Conservation (phyloP, 257 asterid species). For the Nicotiana attenuata region DNA sequence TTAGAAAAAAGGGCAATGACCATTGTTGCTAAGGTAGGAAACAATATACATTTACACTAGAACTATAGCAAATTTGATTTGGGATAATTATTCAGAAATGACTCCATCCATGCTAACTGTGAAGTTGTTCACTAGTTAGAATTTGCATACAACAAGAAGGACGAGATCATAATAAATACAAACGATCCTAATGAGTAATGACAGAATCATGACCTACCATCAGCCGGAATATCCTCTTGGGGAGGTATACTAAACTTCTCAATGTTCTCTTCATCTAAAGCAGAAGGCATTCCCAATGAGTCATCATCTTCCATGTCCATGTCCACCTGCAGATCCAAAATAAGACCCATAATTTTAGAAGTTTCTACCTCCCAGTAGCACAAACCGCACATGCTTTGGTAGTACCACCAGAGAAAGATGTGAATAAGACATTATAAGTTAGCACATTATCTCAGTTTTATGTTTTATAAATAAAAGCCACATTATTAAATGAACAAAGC, state of each 20-base stretch:
- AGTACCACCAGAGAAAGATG: not conserved
- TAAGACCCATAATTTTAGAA: not conserved
- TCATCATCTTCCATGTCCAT: constrained; percentile 90
- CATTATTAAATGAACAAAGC: not conserved
- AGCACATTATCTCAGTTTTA: not conserved
- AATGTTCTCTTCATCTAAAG: constrained; percentile 33
- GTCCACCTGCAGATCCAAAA: constrained; percentile 57
- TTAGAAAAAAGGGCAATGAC: not conserved
- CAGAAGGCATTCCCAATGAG: constrained; percentile 28
- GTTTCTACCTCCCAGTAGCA: not conserved
- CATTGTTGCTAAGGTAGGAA: not conserved
- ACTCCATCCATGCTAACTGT: not conserved
- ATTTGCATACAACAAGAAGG: not conserved
- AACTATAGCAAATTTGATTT: not conserved
- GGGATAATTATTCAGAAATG: not conserved
- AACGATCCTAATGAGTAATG: not conserved
- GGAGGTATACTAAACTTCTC: constrained; percentile 31
- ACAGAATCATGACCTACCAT: constrained; percentile 38
- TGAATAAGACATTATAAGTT: not conserved
- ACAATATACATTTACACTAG: not conserved
- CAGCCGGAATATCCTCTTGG: constrained; percentile 28
- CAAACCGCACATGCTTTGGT: not conserved
- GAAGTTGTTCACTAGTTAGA: not conserved
- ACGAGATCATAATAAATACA: not conserved
- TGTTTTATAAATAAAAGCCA: not conserved